Conservation (phyloP, 805 yeast genomes). For the Metschnikowia baotianmanensis region DNA sequence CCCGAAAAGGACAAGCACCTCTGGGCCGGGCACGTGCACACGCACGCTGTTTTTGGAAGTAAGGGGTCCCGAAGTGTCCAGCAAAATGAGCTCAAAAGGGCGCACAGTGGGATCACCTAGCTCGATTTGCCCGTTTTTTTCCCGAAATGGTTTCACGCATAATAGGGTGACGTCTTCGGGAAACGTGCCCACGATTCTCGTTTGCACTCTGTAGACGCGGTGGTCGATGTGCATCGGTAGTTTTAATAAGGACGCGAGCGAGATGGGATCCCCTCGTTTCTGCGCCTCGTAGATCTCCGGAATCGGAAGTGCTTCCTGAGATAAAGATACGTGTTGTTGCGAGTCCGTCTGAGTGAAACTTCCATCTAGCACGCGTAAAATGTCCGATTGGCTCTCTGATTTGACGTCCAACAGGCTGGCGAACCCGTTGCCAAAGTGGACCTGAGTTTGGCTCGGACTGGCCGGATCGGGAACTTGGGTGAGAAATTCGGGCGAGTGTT, state of each 20-base stretch:
- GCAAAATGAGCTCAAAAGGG: slow-evolving; percentile 25
- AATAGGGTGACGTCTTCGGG: slow-evolving; percentile 28
- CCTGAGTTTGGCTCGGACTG: slow-evolving; percentile 1
- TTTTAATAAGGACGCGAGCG: slow-evolving; percentile 5
- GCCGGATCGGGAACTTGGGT: slow-evolving; percentile 7
- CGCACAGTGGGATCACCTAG: slow-evolving; percentile 26
- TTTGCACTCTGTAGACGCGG: slow-evolving; percentile 19
- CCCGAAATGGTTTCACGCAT: slow-evolving; percentile 28
- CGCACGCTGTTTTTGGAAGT: slow-evolving; percentile 5
- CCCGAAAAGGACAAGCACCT: slow-evolving; percentile 15
- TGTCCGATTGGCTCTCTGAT: too few relatives aligned
- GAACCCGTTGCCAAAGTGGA: too few relatives aligned
- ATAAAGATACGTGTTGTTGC: too few relatives aligned
- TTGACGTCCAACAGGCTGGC: too few relatives aligned
- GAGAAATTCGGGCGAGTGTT: slow-evolving; percentile 8
- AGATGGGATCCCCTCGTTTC: neutral
- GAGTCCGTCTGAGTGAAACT: too few relatives aligned
- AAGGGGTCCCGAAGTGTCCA: slow-evolving; percentile 13
- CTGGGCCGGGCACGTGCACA: slow-evolving; percentile 11
- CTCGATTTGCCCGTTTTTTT: slow-evolving; percentile 4
- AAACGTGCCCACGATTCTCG: slow-evolving; percentile 22
- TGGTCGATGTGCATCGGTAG: slow-evolving; percentile 5
- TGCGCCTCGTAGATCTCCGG: neutral
- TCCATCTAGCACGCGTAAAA: too few relatives aligned
- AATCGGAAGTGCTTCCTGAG: neutral